A percentile compares a stretch with the other conserved stretches of the same genome.
These are phyloP conservation scores for Vaccinium macrocarpon DNA, from an alignment of 148 eudicot genomes.

Conservation along the genomic window DNA sequence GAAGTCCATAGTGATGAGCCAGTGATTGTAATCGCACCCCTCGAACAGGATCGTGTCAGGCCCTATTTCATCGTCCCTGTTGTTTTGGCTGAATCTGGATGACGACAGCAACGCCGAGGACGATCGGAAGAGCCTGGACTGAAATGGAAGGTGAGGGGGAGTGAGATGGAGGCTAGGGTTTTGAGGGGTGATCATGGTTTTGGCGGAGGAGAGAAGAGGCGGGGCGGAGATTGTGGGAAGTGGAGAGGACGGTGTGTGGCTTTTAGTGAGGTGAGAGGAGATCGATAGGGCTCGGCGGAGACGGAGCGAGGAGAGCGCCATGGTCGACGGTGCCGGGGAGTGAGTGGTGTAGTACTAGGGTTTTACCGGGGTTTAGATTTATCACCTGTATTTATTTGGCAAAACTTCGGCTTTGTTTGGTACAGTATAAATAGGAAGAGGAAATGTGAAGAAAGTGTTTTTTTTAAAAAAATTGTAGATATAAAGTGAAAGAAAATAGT, in stretches of 20 bases:
- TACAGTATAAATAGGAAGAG: no score
- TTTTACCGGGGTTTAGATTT: neutral
- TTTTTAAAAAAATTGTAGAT: no score
- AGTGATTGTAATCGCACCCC: constrained; percentile 93
- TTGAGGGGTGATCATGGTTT: neutral
- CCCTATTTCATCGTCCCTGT: constrained; percentile 45
- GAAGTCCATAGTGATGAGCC: constrained; percentile 85
- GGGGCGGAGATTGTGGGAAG: constrained; percentile 12
- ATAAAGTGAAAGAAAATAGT: no score
- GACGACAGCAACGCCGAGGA: constrained; percentile 24
- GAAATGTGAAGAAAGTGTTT: no score
- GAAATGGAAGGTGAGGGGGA: constrained; percentile 3
- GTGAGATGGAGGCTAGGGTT: neutral
- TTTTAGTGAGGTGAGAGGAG: constrained; percentile 32
- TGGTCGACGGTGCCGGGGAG: constrained; percentile 13
- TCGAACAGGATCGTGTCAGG: constrained; percentile 75
- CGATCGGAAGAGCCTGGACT: constrained; percentile 18
- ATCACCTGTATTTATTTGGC: neutral
- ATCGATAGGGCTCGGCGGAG: constrained; percentile 58
- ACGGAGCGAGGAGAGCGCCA: constrained; percentile 49
- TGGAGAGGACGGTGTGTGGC: neutral
- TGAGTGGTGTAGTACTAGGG: constrained; percentile 14
- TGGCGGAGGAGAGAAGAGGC: neutral
- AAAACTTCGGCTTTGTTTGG: no score
- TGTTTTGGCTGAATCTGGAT: constrained; percentile 15